phyloP scores from a whole-genome alignment of 208 protist species.

The Plasmodiophora brassicae region DNA sequence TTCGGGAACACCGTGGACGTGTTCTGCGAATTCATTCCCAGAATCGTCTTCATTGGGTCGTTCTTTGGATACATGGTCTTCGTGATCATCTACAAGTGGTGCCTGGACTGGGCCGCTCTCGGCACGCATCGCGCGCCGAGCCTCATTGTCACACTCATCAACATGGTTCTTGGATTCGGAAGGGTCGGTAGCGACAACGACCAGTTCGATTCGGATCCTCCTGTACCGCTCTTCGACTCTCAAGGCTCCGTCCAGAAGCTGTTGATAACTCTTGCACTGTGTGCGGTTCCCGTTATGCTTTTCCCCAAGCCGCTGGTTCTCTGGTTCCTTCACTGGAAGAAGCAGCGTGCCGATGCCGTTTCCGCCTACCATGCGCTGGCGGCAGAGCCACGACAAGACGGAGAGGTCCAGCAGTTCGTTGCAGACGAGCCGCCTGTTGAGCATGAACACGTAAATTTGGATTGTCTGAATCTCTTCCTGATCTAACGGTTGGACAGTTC shows the following conservation, averaged over 20 bases:
- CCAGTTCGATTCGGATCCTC: neutral
- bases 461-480: neutral
- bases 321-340: neutral
- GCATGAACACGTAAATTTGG: neutral
- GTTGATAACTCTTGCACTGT: neutral
- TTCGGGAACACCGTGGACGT: constrained; percentile 27
- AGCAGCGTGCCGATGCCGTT: neutral
- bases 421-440: neutral
- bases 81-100: constrained; percentile 40
- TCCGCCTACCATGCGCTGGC: neutral
- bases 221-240: neutral
- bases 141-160: constrained; percentile 5
- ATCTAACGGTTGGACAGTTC: neutral
- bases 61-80: constrained; percentile 43
- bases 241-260: neutral
- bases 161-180: neutral
- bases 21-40: constrained; percentile 38
- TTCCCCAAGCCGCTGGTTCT: neutral
- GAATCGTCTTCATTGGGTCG: constrained; percentile 34
- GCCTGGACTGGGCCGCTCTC: constrained; percentile 27
- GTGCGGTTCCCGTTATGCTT: neutral
- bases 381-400: too few species aligned
- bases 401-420: too few species aligned
- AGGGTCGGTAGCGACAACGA: neutral
- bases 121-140: neutral